phyloP scores from a whole-genome alignment of 2,329 filamentous ascomycete species.

The Verticillium longisporum region DNA sequence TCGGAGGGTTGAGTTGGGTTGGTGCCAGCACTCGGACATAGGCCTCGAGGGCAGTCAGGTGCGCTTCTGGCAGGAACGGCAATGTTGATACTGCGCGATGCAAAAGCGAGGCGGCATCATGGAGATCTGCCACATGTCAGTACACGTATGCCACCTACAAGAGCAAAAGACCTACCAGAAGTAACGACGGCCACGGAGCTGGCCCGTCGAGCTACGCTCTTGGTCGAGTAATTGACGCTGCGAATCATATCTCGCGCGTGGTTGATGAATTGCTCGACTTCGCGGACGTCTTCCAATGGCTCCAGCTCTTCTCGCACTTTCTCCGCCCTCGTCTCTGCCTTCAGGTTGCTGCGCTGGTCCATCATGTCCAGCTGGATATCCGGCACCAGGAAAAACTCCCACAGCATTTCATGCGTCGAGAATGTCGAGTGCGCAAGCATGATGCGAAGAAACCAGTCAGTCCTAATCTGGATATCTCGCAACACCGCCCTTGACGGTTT shows the following conservation, averaged over 20 bases:
- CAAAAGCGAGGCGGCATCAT: constrained; percentile 54
- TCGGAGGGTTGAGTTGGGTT: constrained; percentile 66
- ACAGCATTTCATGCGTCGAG: constrained; percentile 91
- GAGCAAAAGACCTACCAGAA: constrained; percentile 38
- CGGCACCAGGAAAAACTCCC: constrained; percentile 97
- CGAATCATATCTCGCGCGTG: constrained; percentile 87
- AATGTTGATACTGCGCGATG: constrained; percentile 46
- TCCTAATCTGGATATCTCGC: constrained; percentile 76
- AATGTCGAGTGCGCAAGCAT: constrained; percentile 88
- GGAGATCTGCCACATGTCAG: constrained; percentile 47
- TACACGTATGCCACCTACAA: background rate
- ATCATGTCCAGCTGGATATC: constrained; percentile 89
- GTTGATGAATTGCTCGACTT: constrained; percentile 89
- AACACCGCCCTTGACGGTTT: constrained; percentile 83
- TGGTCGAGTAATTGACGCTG: constrained; percentile 74
- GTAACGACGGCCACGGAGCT: constrained; percentile 64
- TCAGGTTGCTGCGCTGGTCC: constrained; percentile 78
- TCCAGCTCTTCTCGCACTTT: constrained; percentile 84
- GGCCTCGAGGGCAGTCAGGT: constrained; percentile 64
- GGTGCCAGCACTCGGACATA: constrained; percentile 62
- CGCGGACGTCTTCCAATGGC: constrained; percentile 73
- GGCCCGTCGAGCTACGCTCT: constrained; percentile 72
- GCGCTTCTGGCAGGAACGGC: constrained; percentile 59
- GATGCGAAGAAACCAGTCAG: constrained; percentile 83
- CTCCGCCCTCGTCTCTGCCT: constrained; percentile 76